Evolutionary conservation across 805 yeast species (phyloP).

Genomic region (Tetrapisispora taiwanensis): DNA sequence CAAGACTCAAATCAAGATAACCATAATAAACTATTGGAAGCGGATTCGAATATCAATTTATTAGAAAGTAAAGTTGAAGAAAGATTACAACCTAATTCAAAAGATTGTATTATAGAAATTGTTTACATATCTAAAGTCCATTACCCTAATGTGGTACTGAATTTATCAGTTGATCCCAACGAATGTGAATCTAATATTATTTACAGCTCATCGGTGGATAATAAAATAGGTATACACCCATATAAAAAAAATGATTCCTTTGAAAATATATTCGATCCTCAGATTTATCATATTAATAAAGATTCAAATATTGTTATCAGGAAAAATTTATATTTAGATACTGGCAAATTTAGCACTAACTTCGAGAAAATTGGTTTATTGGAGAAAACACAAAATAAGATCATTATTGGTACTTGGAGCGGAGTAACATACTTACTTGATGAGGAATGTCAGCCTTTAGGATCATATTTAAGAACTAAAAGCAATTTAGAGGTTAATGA

Average conservation of each 20-base stretch:
- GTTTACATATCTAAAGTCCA: conserved; percentile 19
- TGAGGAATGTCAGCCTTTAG: neutral
- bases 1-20: neutral
- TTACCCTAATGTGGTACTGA: conserved; percentile 24
- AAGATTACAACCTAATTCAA: too few species aligned
- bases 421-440: conserved; percentile 14
- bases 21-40: too few species aligned
- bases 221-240: conserved; percentile 11
- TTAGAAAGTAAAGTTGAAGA: too few species aligned
- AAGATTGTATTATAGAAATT: conserved; percentile 7
- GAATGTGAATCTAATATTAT: conserved; percentile 1
- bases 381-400: conserved; percentile 1
- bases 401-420: conserved; percentile 16
- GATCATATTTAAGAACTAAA: conserved; percentile 11
- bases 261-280: neutral
- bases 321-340: neutral
- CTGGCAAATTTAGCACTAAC: conserved; percentile 1
- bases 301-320: neutral
- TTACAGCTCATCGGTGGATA: conserved; percentile 16
- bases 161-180: conserved; percentile 6
- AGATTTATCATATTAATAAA: neutral
- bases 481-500: conserved; percentile 17
- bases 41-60: too few species aligned
- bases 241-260: neutral
- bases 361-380: conserved; percentile 12